Percentiles rank a stretch among this genome's conserved stretches.
phyloP scores from a whole-genome alignment of 305 asterid species.

The Fraxinus sp. region DNA sequence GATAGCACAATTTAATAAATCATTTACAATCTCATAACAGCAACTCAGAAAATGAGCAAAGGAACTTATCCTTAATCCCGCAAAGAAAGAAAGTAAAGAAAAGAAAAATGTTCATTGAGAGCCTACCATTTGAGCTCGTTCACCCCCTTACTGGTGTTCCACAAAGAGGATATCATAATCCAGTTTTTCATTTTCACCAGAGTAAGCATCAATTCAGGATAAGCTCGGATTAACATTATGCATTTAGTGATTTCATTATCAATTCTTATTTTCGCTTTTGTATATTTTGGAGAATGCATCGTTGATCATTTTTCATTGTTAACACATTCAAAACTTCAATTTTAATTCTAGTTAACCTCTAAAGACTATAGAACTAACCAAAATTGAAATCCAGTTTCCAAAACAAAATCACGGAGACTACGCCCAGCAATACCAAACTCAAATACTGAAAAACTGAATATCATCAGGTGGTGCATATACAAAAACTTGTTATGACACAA shows the following conservation, averaged over 20 bases:
- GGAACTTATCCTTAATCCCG: not conserved
- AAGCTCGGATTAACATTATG: not conserved
- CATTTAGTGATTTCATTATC: not conserved
- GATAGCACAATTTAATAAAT: not conserved
- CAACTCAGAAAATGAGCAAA: not conserved
- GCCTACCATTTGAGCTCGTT: not conserved
- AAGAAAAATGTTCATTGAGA: not conserved
- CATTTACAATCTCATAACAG: not conserved
- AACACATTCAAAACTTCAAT: not conserved
- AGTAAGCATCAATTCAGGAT: not conserved
- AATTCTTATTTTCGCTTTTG: not conserved
- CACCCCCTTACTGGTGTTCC: not conserved
- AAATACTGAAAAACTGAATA: not conserved
- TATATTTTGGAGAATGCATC: not conserved
- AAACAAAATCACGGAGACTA: not conserved
- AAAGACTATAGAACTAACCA: not conserved
- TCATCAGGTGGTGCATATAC: not conserved
- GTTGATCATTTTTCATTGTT: not conserved
- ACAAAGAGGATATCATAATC: not conserved
- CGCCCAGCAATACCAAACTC: not conserved
- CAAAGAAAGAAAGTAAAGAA: not conserved
- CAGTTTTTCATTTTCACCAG: not conserved
- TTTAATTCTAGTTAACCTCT: not conserved
- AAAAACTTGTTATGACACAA: not conserved
- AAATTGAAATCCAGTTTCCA: not conserved